Evolutionary conservation across 176 grass and related monocot species (phyloP).

Genomic region (Carex pumila): DNA sequence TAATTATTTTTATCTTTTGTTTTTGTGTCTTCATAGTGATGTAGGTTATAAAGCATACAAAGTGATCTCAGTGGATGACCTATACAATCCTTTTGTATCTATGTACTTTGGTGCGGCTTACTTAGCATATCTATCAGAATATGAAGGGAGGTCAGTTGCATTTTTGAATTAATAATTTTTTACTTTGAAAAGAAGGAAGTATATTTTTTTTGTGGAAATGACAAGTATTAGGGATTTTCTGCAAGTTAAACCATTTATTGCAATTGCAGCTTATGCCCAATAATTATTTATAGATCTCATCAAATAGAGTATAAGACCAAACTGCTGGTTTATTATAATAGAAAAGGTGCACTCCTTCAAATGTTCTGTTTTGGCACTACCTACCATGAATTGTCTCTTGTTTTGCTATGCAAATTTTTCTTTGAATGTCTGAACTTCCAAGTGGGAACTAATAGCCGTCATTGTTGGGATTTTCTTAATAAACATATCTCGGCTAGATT

Average conservation of each 20-base stretch:
- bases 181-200: slow-evolving; percentile 10
- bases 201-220: not conserved
- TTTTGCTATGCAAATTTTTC: not conserved
- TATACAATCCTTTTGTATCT: slow-evolving; percentile 96
- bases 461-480: not conserved
- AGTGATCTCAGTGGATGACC: slow-evolving; percentile 70
- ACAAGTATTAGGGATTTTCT: not conserved
- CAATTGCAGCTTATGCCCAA: not conserved
- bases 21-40: slow-evolving; percentile 44
- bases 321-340: not conserved
- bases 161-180: slow-evolving; percentile 1
- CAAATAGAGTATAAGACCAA: not conserved
- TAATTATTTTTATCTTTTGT: not conserved
- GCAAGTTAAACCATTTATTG: not conserved
- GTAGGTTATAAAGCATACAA: slow-evolving; percentile 54
- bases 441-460: not conserved
- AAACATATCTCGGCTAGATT: not conserved
- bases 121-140: slow-evolving; percentile 66
- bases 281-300: not conserved
- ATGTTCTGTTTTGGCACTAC: not conserved
- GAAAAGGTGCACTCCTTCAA: not conserved
- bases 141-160: slow-evolving; percentile 65
- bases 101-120: slow-evolving; percentile 95
- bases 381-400: not conserved
- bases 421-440: not conserved